Evolutionary conservation across 139 green algal genomes (phyloP).

Genomic region (Diplosphaera chodatii): DNA sequence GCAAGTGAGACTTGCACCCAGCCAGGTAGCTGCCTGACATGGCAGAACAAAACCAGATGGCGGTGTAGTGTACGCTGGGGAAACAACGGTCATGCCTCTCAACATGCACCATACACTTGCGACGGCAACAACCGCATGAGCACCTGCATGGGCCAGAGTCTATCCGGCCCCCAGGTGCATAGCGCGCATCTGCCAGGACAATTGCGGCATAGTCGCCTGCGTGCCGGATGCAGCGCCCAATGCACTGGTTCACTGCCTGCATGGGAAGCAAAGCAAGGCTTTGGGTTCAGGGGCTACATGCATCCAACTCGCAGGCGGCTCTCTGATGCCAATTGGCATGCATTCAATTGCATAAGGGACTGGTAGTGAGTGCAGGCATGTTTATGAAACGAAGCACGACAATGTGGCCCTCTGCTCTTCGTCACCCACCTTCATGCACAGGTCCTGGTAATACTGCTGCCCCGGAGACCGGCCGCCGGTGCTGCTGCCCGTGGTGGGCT

Average conservation of each 20-base stretch:
- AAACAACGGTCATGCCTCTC: no score
- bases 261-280: constrained; percentile 31
- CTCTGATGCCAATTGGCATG: no score
- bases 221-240: constrained; percentile 84
- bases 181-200: constrained; percentile 80
- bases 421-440: constrained; percentile 57
- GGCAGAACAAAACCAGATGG: no score
- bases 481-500: neutral
- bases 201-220: constrained; percentile 82
- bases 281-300: no score
- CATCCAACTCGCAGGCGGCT: no score
- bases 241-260: constrained; percentile 91
- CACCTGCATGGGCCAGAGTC: neutral
- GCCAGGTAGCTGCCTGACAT: constrained; percentile 58
- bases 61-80: no score
- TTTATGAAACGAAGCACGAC: no score
- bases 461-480: constrained; percentile 16
- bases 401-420: no score
- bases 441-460: constrained; percentile 78
- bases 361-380: no score
- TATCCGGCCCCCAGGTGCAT: constrained; percentile 24
- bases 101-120: no score
- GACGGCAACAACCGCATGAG: constrained; percentile 26
- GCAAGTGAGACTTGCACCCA: constrained; percentile 64
- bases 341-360: no score